Evolutionary conservation across 768 basidiomycete species (phyloP).

Genomic region (Pleurotus giganteus): DNA sequence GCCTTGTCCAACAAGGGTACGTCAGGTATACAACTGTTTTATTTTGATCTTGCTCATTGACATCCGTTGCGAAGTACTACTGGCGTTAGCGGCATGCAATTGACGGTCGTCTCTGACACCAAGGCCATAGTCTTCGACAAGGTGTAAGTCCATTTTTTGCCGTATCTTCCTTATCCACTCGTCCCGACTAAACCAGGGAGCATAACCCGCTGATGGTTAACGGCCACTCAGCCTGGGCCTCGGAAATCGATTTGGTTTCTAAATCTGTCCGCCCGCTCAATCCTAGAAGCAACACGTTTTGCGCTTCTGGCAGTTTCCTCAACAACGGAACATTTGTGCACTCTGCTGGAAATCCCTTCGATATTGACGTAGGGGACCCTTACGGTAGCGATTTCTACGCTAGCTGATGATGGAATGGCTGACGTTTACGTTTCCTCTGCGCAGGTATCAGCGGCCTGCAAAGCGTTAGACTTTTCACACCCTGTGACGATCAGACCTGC

Average conservation of each 20-base stretch:
- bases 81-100: background rate
- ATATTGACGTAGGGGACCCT: constrained; percentile 12
- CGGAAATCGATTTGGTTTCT: constrained; percentile 39
- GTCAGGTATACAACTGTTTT: background rate
- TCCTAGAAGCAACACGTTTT: constrained; percentile 38
- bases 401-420: background rate
- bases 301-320: constrained; percentile 39
- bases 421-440: background rate
- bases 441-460: constrained; percentile 29
- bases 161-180: too few species aligned
- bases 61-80: background rate
- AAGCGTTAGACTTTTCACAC: constrained; percentile 35
- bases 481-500: constrained; percentile 33
- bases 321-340: constrained; percentile 39
- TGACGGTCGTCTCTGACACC: background rate
- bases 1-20: background rate
- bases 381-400: background rate
- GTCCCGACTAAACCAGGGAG: too few species aligned
- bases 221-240: constrained; percentile 44
- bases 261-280: constrained; percentile 32
- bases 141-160: background rate
- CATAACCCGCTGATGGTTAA: constrained; percentile 40
- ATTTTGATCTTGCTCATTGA: background rate
- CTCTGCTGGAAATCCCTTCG: constrained; percentile 14
- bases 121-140: background rate